phyloP scores from a whole-genome alignment of 805 yeast genomes.

The Candida insectorum region DNA sequence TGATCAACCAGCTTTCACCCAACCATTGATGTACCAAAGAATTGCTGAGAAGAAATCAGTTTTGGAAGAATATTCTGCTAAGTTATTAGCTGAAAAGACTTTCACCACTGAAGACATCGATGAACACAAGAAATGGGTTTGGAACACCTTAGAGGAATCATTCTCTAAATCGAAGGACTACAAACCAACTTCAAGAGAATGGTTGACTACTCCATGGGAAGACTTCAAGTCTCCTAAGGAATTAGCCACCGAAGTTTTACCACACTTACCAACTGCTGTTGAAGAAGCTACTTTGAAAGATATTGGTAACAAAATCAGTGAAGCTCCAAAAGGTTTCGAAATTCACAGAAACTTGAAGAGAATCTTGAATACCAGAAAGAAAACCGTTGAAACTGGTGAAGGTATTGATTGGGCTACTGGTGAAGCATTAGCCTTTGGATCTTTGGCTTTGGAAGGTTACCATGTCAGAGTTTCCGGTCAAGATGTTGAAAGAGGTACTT shows the following conservation, averaged over 20 bases:
- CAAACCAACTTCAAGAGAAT: slow-evolving; percentile 87
- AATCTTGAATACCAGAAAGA: slow-evolving; percentile 82
- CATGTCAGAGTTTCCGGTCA: slow-evolving; percentile 98
- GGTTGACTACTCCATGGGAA: slow-evolving; percentile 99
- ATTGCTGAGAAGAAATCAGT: slow-evolving; percentile 88
- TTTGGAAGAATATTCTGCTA: slow-evolving; percentile 76
- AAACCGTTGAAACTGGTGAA: slow-evolving; percentile 82
- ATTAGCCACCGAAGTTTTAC: slow-evolving; percentile 90
- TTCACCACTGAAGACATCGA: slow-evolving; percentile 87
- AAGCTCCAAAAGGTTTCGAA: slow-evolving; percentile 84
- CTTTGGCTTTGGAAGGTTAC: slow-evolving; percentile 87
- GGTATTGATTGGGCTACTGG: slow-evolving; percentile 99
- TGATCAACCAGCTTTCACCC: slow-evolving; percentile 98
- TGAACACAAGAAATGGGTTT: slow-evolving; percentile 97
- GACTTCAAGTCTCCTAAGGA: slow-evolving; percentile 97
- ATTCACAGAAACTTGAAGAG: slow-evolving; percentile 95
- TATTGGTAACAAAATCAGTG: slow-evolving; percentile 74
- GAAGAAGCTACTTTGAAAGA: slow-evolving; percentile 65
- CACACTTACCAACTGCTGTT: slow-evolving; percentile 94
- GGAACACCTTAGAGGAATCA: slow-evolving; percentile 90
- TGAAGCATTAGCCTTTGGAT: slow-evolving; percentile 97
- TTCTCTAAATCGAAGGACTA: slow-evolving; percentile 86
- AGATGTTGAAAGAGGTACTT: slow-evolving; percentile 99
- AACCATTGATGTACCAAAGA: slow-evolving; percentile 93
- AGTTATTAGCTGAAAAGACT: slow-evolving; percentile 80